Base-by-base conservation (phyloP, 495 filamentous ascomycete genomes). In the Melanomma pulvis-pyrius region DNA sequence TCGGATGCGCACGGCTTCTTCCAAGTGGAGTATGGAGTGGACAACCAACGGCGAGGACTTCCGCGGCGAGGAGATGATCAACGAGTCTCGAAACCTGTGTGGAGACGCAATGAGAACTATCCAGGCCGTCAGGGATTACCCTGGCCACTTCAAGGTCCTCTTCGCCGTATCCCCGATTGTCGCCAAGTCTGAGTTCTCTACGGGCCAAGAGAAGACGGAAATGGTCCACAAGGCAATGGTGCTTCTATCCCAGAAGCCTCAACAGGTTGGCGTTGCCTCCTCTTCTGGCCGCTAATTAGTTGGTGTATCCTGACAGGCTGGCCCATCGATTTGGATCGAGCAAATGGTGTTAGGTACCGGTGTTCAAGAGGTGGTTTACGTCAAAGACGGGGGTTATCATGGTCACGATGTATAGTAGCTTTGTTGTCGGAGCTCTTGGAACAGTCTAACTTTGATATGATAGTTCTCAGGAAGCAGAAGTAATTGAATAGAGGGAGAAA, bases 1-100 rank as follows among this genome's bases (percentile, higher is more conserved):
- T 48, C 56, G 56, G 29, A 51, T 67, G 55, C 63, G 63, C 26
- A 67, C 60, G 63, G 55, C 41, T 1, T 48, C 46, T 4, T 28
- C 24, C n/a, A 67, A 67, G 47, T 52, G 55, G 63, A 1, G 21
- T 1, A 59, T 67, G 29, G 9, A 21, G 25, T 67, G 63, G 63
- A 46, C 63, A 1, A n/a, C 11, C n/a, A 32, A 26, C 12, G 56
- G 63, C 9, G 22, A 39, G 12, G 28, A 30, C 34, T 60, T 60
- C 24, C 25, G 60, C 24, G 12, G 15, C 2, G n/a, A 50, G 3
- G 1, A 7, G 24, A 59, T 60, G 55, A 56, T 60, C 22, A 67
- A 67, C 49, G 22, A 67, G 56, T 51, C 63, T 15, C 49, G 56
- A 22, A 32, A 44, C 15, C 52, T 60, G 2, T 34, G 21, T 32